Base-by-base conservation (phyloP, 257 asterid genomes). In the Solanum medicagineum region DNA sequence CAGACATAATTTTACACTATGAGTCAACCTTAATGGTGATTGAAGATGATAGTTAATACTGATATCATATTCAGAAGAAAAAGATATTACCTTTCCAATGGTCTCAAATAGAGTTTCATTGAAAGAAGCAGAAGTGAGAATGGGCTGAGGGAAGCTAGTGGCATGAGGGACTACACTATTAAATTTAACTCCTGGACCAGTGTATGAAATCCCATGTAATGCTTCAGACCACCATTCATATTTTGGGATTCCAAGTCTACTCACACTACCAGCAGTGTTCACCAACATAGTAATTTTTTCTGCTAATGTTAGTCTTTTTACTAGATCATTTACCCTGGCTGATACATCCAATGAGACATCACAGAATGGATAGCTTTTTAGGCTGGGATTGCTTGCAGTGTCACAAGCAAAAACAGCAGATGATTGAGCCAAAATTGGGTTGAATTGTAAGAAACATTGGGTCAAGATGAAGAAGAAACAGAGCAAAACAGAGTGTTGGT, bases 171-270 rank as follows among this genome's bases (percentile, higher is more conserved):
- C 92, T 7, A 85, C 63, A 85, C 85, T 51, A 29, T 89, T 13
- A 16, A 94, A 94, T 84, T 63, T 84, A 55, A 91, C 85, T 1
- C 98, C 98, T 2, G 93, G 94, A 16, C 98, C 98, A 53, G 82
- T 80, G 26, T 86, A 81, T 1, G 98, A 91, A 5, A 94, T 91
- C 9, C 98, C 98, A 70, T 94, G 98, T 75, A 94, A 81, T 14
- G 97, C 96, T 88, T 94, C 98, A 9, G 98, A 94, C 98, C 98
- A 94, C 98, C 98, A 94, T 70, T 93, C 93, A 85, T 94, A 94
- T 47, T 79, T 82, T 42, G 98, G 97, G 17, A 94, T 91, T 0
- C 98, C 98, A 8, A 94, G 93, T 54, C 96, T 36, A 54, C 88
- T 87, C n/a, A 91, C 90, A 1, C 92, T 93, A 60, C 85, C 85